Evolutionary conservation across 805 yeast species (phyloP), one percentile per base, ranked within the genome.

Genomic region (Candida hungchunana): DNA sequence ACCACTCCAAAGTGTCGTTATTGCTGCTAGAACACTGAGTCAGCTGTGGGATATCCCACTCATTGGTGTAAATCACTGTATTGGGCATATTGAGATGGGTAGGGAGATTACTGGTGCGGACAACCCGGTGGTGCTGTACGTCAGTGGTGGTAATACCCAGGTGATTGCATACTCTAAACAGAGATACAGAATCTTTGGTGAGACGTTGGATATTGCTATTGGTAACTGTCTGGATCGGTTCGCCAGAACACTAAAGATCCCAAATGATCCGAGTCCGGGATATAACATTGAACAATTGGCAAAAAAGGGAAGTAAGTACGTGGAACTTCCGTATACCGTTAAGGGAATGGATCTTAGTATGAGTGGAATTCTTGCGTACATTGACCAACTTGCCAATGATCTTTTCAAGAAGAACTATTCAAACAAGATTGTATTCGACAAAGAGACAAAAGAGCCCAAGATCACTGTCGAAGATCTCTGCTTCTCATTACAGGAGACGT

Each of bases 51-150:
- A 73, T 2, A 63, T 83, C 16, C 97, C 98, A 0, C 59, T 93
- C 21, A 81, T 93, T 7, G 97, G 97, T 0, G 98, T 93, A 4
- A 93, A 93, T 53, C 98, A 93, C 60, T 93, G 99, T 61, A 77
- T 93, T 24, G 99, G 98, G 1, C 99, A 93, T 60, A 93, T 93
- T 43, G 99, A 93, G 58, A 93, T 93, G 99, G 99, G 99, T 10
- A 68, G 99, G 42, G 97, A 90, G 55, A 90, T 93, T 55, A 93
- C 99, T 0, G 94, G 93, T n/a, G 97, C 97, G 0, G 71, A 69
- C n/a, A 90, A 93, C 54, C 99, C 98, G 0, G 97, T 93, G 32
- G 98, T 93, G 8, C 66, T 93, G 34, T 93, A 93, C 53, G 99
- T 93, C 9, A 85, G 96, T 59, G 99, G 99, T 12, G 99, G 99